Evolutionary conservation across 257 asterid species (phyloP), one percentile per base, ranked within the genome.

Genomic region (Pogostemon cablin): DNA sequence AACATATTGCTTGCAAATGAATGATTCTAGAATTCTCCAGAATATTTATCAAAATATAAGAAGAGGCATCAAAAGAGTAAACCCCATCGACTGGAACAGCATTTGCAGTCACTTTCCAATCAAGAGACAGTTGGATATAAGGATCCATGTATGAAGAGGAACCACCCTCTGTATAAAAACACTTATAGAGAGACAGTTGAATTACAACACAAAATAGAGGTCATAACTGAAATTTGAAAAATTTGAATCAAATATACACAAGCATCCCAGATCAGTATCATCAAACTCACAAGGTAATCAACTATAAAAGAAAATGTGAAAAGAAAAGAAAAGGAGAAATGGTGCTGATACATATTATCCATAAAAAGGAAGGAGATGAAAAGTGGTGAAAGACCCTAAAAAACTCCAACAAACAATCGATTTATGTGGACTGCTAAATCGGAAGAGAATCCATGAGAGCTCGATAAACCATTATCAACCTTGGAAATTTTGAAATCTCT

Each of bases 71-170:
- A 34, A 90, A 90, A 0, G 91, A 80, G 82, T 81, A 86, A 39
- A 88, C 93, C 41, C 89, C 84, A 6, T 88, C 92, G 0, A 82
- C 90, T 1, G 96, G 90, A 42, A 10, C 78, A 0, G 90, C 79
- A 46, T 90, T 90, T 4, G 96, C 83, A 3, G 90, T 64, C 41
- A 88, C 96, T 75, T 90, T 90, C 2, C 96, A 82, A 57, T 90
- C 97, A 39, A 88, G 87, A 68, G 68, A 90, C 79, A 90, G 70
- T 88, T 81, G 74, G 96, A 86, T 58, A 90, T 90, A 17, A 90
- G 97, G 68, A 90, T 87, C 96, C 96, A 88, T 53, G 97, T 90
- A 71, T 85, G 79, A 6, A 88, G 92, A 40, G 97, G 97, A 82
- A 90, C 97, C 73, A 84, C 88, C 63, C 85, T 82, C 96, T 90